Evolutionary conservation across 2,329 filamentous ascomycete genomes (phyloP), one percentile per base, ranked within the genome.

Genomic region (Neofusicoccum ribis): DNA sequence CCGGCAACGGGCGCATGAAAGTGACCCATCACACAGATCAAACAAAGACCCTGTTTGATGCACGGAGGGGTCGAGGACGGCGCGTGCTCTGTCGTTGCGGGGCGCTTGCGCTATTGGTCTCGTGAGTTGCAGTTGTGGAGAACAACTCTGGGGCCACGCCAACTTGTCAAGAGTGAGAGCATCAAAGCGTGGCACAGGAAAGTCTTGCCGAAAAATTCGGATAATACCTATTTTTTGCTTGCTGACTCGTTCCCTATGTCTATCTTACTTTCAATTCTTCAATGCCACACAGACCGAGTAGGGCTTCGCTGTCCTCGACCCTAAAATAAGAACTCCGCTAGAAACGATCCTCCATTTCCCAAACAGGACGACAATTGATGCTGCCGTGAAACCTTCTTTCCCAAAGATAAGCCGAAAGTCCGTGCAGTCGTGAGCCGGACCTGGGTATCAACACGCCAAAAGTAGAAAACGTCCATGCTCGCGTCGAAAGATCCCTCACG

Each of bases 371-470:
- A 34, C 12, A 50, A 50, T n/a, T 20, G 20, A 47, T 60, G 56
- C 43, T 47, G 43, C 41, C 54, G n/a, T 59, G 8, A 56, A 47
- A 27, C 43, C 14, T 15, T 44, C 23, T 47, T 47, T 47, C 56
- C 43, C 27, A 60, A 47, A 60, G 43, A 37, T 46, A 47, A 60
- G 56, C 56, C 47, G 47, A 50, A 49, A 51, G 59, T 12, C 59
- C 59, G 37, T 43, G 59, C 17, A n/a, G 51, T 36, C 59, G 23
- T 62, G 59, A 47, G 59, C 34, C 59, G 59, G 59, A 51, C 59
- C 37, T 47, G 59, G 59, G 59, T 62, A 62, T 62, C 59, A 61
- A 61, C 58, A 61, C 43, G 46, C 58, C 58, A 49, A 61, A 61
- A 37, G 1, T 17, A 47, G 31, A 47, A 37, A 60, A 36, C 36